phyloP scores from a whole-genome alignment of 2,329 filamentous ascomycete genomes.

The Botrytis sinoallii region DNA sequence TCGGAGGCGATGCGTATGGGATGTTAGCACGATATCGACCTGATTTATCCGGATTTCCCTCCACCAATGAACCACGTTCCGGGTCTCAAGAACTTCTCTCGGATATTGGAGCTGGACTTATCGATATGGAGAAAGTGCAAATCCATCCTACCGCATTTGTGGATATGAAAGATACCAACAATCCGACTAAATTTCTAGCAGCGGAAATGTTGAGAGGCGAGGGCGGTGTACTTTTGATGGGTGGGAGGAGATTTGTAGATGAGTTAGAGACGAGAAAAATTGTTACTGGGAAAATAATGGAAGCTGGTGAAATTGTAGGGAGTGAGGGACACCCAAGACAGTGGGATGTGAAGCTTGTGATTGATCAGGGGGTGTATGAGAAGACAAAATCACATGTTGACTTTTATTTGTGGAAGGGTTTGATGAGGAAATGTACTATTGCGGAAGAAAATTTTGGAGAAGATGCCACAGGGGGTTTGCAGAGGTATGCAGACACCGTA shows the following conservation, averaged over 20 bases:
- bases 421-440: constrained; percentile 56
- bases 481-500: constrained; percentile 48
- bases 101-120: constrained; percentile 40
- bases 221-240: constrained; percentile 54
- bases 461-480: constrained; percentile 43
- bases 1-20: constrained; percentile 58
- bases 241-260: constrained; percentile 56
- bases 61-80: constrained; percentile 59
- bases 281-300: constrained; percentile 53
- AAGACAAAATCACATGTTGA: constrained; percentile 54
- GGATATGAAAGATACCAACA: constrained; percentile 47
- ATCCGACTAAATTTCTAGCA: constrained; percentile 58
- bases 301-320: constrained; percentile 26
- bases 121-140: constrained; percentile 54
- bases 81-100: constrained; percentile 49
- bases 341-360: constrained; percentile 57
- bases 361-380: constrained; percentile 56
- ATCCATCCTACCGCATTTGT: constrained; percentile 65
- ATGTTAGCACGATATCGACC: constrained; percentile 55
- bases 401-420: constrained; percentile 61
- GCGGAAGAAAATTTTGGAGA: constrained; percentile 43
- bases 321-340: constrained; percentile 42
- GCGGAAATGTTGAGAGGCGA: constrained; percentile 62
- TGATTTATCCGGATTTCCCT: constrained; percentile 57
- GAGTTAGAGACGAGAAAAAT: constrained; percentile 59